Base-by-base conservation (phyloP, 371 early-diverging fungal species). In the Mucor racemosus region DNA sequence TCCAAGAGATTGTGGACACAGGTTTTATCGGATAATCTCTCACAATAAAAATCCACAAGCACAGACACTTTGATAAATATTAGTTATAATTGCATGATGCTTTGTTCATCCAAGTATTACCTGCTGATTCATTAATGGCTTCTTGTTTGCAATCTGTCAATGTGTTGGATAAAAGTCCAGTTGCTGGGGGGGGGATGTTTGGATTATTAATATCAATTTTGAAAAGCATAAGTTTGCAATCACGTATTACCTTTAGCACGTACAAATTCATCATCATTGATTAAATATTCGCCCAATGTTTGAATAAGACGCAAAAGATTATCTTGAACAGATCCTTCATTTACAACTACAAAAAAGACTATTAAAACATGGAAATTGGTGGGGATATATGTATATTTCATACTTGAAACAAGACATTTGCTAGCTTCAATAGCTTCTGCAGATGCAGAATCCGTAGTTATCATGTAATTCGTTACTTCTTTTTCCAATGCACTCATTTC, bases 241-340 rank as follows among this genome's bases (percentile, higher is more conserved):
- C 8, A 17, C 55, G 9, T 26, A 13, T 38, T 61, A 86, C 97
- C 98, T 84, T 92, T 92, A 34, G 94, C 92, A 58, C 98, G 90
- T 31, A 89, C 79, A 67, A 86, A 88, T 33, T 92, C 90, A 60
- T 96, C 97, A 10, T 91, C 89, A 74, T 86, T 90, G 3, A 94
- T 94, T 57, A 97, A 75, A 56, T 89, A 87, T 56, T 89, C 84
- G 7, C 93, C 95, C 46, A 96, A 86, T 35, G 84, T 78, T 73
- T 93, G 92, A 33, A 97, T 95, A 14, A 96, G 78, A 62, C 77
- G 81, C 36, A 95, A 75, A 26, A 84, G 44, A 35, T 77, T 78
- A 19, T 76, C 73, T 60, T 81, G 84, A 15, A 77, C 66, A 74
- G 73, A 66, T 33, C 70, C 75, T 31, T 56, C 55, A 54, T 84